These are phyloP conservation scores for Sporothrix brunneoviolacea DNA, from an alignment of 2,329 filamentous ascomycete species.

Conservation along the genomic window DNA sequence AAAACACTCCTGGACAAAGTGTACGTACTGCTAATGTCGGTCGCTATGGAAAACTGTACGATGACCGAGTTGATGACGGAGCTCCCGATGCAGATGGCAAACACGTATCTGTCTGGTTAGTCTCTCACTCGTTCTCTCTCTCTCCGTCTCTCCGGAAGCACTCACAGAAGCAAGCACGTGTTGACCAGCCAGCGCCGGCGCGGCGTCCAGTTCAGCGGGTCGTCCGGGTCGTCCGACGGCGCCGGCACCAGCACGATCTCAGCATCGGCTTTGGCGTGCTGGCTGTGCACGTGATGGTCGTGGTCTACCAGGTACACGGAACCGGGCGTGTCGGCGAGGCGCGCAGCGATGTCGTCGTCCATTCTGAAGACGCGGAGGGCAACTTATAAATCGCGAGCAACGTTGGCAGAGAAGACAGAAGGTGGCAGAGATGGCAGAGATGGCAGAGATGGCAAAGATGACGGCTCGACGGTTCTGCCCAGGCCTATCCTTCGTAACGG, in stretches of 20 bases:
- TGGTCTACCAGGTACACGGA: neutral
- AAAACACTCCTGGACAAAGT: no score
- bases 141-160: conserved; percentile 27
- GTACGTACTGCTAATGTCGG: no score
- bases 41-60: neutral
- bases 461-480: no score
- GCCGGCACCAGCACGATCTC: neutral
- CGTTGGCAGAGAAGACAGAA: no score
- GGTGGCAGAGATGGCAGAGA: neutral
- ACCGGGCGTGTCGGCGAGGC: conserved; percentile 3
- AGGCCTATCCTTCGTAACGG: no score
- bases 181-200: neutral
- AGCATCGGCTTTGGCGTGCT: neutral
- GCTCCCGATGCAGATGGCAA: neutral
- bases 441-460: neutral
- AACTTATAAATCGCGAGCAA: no score
- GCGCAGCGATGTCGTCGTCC: neutral
- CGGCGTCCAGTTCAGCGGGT: neutral
- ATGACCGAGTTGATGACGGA: neutral
- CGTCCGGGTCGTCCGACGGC: neutral
- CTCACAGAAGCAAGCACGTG: conserved; percentile 16
- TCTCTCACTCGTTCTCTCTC: no score
- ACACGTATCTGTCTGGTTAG: no score
- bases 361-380: no score
- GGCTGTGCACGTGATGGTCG: neutral